phyloP scores from a whole-genome alignment of 345 rosid species.

The Citrus glauca region DNA sequence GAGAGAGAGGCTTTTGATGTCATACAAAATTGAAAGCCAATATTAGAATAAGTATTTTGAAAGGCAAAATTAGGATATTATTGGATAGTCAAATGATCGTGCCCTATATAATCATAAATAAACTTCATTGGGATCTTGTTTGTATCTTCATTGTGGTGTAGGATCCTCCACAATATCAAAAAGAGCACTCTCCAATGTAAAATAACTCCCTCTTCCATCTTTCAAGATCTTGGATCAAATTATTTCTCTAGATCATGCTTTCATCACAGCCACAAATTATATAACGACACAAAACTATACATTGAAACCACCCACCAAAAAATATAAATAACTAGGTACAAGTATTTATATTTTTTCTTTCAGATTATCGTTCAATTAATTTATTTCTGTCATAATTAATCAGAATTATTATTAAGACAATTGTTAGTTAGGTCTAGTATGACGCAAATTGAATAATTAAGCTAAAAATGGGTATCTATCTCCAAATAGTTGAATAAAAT shows the following conservation, averaged over 20 bases:
- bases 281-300: too few relatives aligned
- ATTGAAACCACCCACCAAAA: too few relatives aligned
- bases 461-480: too few relatives aligned
- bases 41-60: not conserved
- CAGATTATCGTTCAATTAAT: too few relatives aligned
- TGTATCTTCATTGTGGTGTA: slow-evolving; percentile 13
- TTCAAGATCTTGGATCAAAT: not conserved
- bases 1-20: not conserved
- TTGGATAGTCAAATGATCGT: slow-evolving; percentile 21
- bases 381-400: too few relatives aligned
- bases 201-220: not conserved
- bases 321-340: too few relatives aligned
- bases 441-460: too few relatives aligned
- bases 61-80: not conserved
- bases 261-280: not conserved
- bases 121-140: slow-evolving; percentile 36
- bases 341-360: too few relatives aligned
- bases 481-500: too few relatives aligned
- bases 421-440: too few relatives aligned
- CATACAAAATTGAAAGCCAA: slow-evolving; percentile 12
- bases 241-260: not conserved
- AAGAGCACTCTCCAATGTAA: too few relatives aligned
- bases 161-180: not conserved
- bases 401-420: too few relatives aligned
- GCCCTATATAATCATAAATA: slow-evolving; percentile 3